phyloP scores from a whole-genome alignment of 192 early-diverging fungal species.

The Backusella parvicylindrica region DNA sequence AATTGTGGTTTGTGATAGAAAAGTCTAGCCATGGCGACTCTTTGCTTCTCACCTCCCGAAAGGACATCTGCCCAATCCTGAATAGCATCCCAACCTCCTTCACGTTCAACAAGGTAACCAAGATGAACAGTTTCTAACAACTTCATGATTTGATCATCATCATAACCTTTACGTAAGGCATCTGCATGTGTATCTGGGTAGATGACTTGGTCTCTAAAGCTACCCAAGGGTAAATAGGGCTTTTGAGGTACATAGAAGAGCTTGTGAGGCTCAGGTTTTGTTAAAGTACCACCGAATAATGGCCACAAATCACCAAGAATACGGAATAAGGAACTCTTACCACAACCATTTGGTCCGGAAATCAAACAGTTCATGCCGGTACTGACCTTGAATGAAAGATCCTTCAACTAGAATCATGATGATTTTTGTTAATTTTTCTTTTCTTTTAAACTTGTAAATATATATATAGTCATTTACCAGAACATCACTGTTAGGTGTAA shows the following conservation, averaged over 20 bases:
- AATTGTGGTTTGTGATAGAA: constrained; percentile 83
- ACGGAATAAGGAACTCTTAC: constrained; percentile 62
- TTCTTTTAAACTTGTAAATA: background rate
- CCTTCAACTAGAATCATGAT: constrained; percentile 50
- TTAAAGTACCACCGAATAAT: constrained; percentile 55
- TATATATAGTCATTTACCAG: constrained; percentile 25
- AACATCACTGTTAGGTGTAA: constrained; percentile 71
- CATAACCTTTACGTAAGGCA: constrained; percentile 52
- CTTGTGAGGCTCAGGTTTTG: constrained; percentile 53
- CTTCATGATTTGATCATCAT: constrained; percentile 63
- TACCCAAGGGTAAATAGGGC: constrained; percentile 77
- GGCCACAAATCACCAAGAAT: constrained; percentile 66
- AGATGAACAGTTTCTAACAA: constrained; percentile 72
- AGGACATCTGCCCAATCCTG: constrained; percentile 78
- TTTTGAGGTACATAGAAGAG: constrained; percentile 90
- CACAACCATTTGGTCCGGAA: constrained; percentile 61
- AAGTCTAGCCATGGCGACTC: constrained; percentile 80
- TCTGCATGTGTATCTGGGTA: constrained; percentile 77
- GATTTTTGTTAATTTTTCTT: background rate
- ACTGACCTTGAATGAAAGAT: constrained; percentile 65
- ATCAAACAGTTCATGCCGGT: constrained; percentile 76
- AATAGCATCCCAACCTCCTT: constrained; percentile 71
- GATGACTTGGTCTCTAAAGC: constrained; percentile 80
- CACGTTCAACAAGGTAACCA: constrained; percentile 60
- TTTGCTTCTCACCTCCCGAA: constrained; percentile 76